Percentiles rank a stretch among this genome's conserved stretches.
These are phyloP conservation scores for Iberis pinnata DNA, from an alignment of 345 rosid species.

Conservation along the genomic window DNA sequence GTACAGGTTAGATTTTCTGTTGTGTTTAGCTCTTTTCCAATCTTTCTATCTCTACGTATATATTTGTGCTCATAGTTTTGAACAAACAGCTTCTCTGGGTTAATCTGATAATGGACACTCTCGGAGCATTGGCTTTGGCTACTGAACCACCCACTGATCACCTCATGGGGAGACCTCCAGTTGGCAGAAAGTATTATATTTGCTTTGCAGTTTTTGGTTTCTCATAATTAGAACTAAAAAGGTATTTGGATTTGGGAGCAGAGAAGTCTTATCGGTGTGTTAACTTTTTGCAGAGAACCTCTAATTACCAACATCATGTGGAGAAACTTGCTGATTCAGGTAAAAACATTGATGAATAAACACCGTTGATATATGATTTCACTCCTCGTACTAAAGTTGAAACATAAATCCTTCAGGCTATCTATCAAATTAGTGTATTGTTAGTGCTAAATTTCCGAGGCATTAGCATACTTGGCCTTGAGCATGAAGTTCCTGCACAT, in stretches of 20 bases:
- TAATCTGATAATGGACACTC: slow-evolving; percentile 97
- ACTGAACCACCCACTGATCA: slow-evolving; percentile 98
- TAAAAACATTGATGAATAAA: slow-evolving; percentile 8
- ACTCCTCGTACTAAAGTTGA: not conserved
- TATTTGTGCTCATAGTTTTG: not conserved
- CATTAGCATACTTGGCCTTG: slow-evolving; percentile 45
- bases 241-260: too few relatives aligned
- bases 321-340: slow-evolving; percentile 95
- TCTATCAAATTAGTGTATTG: slow-evolving; percentile 71
- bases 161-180: slow-evolving; percentile 86
- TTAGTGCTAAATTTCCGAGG: slow-evolving; percentile 74
- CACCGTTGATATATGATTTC: too few relatives aligned
- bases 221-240: not conserved
- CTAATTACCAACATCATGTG: slow-evolving; percentile 97
- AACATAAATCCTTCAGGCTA: slow-evolving; percentile 37
- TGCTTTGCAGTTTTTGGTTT: not conserved
- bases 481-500: slow-evolving; percentile 24
- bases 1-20: slow-evolving; percentile 59
- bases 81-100: slow-evolving; percentile 84
- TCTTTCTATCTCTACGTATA: not conserved
- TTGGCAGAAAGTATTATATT: slow-evolving; percentile 79
- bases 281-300: slow-evolving; percentile 57
- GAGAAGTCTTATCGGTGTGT: not conserved
- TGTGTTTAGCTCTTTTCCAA: not conserved
- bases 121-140: slow-evolving; percentile 97